Conservation (phyloP, 1,284 basidiomycete species). For the Ganoderma multipileum region DNA sequence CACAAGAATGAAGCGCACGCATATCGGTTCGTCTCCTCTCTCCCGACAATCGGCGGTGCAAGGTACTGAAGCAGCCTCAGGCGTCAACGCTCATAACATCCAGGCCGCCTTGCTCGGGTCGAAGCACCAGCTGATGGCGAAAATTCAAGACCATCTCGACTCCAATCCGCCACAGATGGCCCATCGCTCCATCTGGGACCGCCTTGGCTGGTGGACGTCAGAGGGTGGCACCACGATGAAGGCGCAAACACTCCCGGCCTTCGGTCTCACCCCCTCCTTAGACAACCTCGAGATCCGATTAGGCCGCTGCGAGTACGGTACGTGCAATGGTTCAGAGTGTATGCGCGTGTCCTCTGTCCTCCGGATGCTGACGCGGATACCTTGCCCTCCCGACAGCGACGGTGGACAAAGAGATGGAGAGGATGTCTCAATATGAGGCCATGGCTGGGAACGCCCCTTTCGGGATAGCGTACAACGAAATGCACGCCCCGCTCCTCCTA, state of each 20-base stretch:
- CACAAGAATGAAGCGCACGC: no score
- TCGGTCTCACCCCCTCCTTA: slow-evolving; percentile 10
- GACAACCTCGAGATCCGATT: slow-evolving; percentile 15
- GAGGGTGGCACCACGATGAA: neutral
- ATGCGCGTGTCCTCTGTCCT: no score
- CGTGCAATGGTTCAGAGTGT: neutral
- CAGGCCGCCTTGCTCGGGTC: neutral
- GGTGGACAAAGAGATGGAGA: no score
- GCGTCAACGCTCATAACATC: neutral
- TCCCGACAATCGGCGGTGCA: no score
- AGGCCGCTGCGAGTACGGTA: slow-evolving; percentile 18
- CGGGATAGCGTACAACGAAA: no score
- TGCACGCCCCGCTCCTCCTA: no score
- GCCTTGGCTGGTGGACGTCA: neutral
- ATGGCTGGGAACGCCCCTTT: no score
- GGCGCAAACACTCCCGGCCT: slow-evolving; percentile 14
- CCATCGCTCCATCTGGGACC: neutral
- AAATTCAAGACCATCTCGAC: neutral
- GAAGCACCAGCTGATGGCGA: neutral
- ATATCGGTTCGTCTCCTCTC: no score
- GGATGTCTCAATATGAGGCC: no score
- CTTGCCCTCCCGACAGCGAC: no score
- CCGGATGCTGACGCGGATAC: no score
- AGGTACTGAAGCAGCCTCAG: neutral
- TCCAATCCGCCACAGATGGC: neutral